Conservation (phyloP, 352 stramenopile species). For the Globisporangium viniferum region DNA sequence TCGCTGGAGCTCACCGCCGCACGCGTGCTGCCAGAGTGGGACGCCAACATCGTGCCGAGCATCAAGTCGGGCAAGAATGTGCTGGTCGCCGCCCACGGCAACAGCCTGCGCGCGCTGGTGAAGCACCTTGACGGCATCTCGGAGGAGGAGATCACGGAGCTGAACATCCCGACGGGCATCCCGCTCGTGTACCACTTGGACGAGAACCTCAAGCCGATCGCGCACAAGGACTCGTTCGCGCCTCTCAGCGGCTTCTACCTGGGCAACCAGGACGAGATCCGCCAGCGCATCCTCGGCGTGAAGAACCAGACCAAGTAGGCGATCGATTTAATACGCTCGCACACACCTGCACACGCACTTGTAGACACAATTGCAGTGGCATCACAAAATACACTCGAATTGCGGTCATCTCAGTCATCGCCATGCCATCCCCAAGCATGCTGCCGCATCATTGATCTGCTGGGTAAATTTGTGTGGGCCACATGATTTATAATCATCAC, state of each 20-base stretch:
- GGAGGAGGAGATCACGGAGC: conserved; percentile 91
- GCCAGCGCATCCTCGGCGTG: conserved; percentile 94
- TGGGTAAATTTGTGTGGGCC: not conserved
- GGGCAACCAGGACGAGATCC: conserved; percentile 96
- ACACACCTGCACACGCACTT: not conserved
- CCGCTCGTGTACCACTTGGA: conserved; percentile 88
- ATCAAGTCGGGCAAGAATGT: conserved; percentile 94
- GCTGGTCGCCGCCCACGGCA: conserved; percentile 94
- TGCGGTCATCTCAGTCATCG: not conserved
- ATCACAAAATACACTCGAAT: not conserved
- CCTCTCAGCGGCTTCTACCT: conserved; percentile 82
- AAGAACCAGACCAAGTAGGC: conserved; percentile 97
- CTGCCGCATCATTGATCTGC: not conserved
- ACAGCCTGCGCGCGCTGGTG: conserved; percentile 90
- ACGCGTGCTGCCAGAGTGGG: conserved; percentile 90
- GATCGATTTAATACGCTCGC: no score
- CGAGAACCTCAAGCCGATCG: conserved; percentile 82
- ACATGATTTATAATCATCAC: not conserved
- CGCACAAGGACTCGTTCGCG: conserved; percentile 79
- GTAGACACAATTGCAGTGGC: not conserved
- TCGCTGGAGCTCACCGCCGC: conserved; percentile 93
- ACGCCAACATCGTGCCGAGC: conserved; percentile 89
- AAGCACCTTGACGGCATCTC: conserved; percentile 94
- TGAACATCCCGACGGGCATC: conserved; percentile 93
- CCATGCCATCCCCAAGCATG: not conserved